A percentile compares a stretch with the other conserved stretches of the same genome.
phyloP scores from a whole-genome alignment of 169 alveolate species.

The Neospora caninum region DNA sequence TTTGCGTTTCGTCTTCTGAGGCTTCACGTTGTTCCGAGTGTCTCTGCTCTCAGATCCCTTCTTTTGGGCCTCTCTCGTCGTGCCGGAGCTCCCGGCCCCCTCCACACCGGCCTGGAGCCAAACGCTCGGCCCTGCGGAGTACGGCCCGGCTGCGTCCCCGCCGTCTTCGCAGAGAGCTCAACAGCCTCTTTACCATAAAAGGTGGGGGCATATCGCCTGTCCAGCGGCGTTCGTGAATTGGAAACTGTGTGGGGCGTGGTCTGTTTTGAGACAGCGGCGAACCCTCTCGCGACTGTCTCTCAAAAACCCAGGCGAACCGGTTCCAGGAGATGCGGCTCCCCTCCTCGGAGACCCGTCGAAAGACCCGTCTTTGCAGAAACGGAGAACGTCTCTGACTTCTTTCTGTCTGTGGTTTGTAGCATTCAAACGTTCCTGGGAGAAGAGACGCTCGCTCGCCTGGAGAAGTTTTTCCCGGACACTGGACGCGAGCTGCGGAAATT shows the following conservation, averaged over 20 bases:
- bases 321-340: too few relatives aligned
- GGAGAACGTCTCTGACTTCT: not conserved
- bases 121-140: slow-evolving; percentile 5
- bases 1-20: not conserved
- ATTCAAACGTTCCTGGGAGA: slow-evolving; percentile 13
- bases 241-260: too few relatives aligned
- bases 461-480: not conserved
- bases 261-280: too few relatives aligned
- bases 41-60: not conserved
- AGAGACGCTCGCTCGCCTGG: not conserved
- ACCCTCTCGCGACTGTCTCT: too few relatives aligned
- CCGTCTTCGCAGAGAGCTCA: not conserved
- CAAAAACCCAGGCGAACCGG: too few relatives aligned
- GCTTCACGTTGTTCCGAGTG: not conserved
- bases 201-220: too few relatives aligned
- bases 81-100: slow-evolving; percentile 1
- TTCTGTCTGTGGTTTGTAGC: not conserved
- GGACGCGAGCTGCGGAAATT: not conserved
- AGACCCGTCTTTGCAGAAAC: too few relatives aligned
- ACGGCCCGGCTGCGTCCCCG: not conserved
- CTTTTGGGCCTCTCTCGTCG: slow-evolving; percentile 1
- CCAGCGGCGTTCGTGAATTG: too few relatives aligned
- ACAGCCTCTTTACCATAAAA: not conserved
- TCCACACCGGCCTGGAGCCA: not conserved
- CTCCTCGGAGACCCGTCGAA: too few relatives aligned